These are phyloP conservation scores for Bruguiera parviflora DNA, from an alignment of 345 rosid genomes.

Conservation along the genomic window DNA sequence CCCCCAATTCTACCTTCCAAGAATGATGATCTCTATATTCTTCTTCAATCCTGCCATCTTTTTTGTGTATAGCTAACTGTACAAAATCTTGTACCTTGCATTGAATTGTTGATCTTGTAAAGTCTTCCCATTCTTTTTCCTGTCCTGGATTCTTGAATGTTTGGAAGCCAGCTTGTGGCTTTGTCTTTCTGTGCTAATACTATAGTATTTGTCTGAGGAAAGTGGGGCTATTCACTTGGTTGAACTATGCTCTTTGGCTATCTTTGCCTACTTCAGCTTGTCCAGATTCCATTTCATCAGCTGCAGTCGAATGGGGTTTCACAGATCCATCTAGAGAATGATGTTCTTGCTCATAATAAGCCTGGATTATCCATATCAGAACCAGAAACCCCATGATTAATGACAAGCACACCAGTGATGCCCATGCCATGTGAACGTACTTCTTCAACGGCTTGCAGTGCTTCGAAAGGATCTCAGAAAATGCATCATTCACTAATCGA, in stretches of 20 bases:
- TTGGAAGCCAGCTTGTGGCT: slow-evolving; percentile 20
- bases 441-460: slow-evolving; percentile 59
- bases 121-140: too few species aligned
- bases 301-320: slow-evolving; percentile 31
- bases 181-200: slow-evolving; percentile 10
- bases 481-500: slow-evolving; percentile 49
- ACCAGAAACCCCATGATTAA: slow-evolving; percentile 43
- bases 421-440: slow-evolving; percentile 45
- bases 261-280: slow-evolving; percentile 5
- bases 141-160: slow-evolving; percentile 1
- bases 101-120: too few species aligned
- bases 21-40: not conserved
- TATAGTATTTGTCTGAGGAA: not conserved
- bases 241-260: slow-evolving; percentile 12
- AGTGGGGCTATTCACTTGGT: slow-evolving; percentile 11
- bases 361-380: slow-evolving; percentile 34
- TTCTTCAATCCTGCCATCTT: not conserved
- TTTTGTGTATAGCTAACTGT: not conserved
- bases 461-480: slow-evolving; percentile 40
- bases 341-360: slow-evolving; percentile 26
- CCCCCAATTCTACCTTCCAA: not conserved
- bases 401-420: slow-evolving; percentile 42
- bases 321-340: slow-evolving; percentile 29
- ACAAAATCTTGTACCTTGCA: not conserved
- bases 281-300: slow-evolving; percentile 10